Percentiles rank a stretch among this genome's conserved stretches.
Evolutionary conservation across 1,284 basidiomycete species (phyloP).

Genomic region (Ustilago esculenta): DNA sequence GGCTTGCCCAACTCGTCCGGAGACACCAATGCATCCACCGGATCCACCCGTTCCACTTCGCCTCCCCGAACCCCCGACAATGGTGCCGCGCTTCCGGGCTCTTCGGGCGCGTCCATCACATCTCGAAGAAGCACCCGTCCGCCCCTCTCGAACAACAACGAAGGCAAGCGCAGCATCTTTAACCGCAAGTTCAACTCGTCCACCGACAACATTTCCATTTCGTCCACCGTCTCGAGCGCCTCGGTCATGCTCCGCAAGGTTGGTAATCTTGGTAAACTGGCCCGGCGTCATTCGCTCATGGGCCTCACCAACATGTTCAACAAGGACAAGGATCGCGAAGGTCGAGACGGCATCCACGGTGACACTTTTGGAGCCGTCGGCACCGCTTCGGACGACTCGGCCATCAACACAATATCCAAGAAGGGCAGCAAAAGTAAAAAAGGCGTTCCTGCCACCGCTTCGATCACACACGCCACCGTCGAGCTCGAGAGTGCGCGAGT

Average conservation of each 20-base stretch:
- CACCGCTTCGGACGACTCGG: constrained; percentile 68
- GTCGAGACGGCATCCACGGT: constrained; percentile 69
- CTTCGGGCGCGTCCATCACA: constrained; percentile 60
- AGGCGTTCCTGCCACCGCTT: constrained; percentile 76
- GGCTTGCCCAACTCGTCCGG: constrained; percentile 48
- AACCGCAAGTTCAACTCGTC: constrained; percentile 90
- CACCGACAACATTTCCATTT: constrained; percentile 96
- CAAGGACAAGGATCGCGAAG: constrained; percentile 74
- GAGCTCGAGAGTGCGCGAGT: constrained; percentile 77
- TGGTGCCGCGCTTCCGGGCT: constrained; percentile 40
- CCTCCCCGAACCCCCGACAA: constrained; percentile 60
- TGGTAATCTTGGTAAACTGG: constrained; percentile 90
- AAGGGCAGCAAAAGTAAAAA: constrained; percentile 71
- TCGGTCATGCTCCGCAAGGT: constrained; percentile 98
- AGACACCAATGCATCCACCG: constrained; percentile 58
- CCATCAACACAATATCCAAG: constrained; percentile 47
- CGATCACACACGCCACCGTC: constrained; percentile 83
- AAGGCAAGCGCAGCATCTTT: constrained; percentile 74
- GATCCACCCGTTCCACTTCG: constrained; percentile 59
- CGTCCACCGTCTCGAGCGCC: constrained; percentile 93
- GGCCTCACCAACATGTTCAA: constrained; percentile 85
- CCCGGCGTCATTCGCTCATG: constrained; percentile 85
- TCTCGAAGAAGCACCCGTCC: constrained; percentile 56
- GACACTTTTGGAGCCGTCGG: constrained; percentile 71
- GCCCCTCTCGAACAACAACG: constrained; percentile 50